Conservation (phyloP, 177 flowering plant species). For the Vitis hybrid region DNA sequence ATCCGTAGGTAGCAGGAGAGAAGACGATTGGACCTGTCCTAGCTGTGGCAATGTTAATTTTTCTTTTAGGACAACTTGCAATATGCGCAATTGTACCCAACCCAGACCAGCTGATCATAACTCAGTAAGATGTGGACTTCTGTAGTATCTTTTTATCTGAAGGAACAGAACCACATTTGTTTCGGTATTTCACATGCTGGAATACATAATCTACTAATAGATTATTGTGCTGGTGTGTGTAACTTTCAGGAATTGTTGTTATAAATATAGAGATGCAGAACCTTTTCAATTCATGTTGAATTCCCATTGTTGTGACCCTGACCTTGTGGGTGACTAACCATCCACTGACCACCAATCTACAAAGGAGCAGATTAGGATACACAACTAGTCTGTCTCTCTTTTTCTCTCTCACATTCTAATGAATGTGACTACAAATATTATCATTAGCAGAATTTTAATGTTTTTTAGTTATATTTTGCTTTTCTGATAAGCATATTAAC, state of each 20-base stretch:
- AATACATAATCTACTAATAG: no score
- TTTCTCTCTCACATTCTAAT: background rate
- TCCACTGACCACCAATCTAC: no score
- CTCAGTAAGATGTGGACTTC: constrained; percentile 41
- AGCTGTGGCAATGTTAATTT: constrained; percentile 99
- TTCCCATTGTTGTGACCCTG: no score
- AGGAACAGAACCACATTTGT: background rate
- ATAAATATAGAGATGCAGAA: no score
- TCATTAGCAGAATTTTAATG: no score
- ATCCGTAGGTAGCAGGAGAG: constrained; percentile 81
- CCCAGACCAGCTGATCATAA: constrained; percentile 93
- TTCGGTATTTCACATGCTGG: no score
- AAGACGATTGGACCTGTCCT: constrained; percentile 99
- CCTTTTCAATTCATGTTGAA: no score
- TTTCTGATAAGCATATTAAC: background rate
- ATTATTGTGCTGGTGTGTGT: no score
- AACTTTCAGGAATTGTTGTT: no score
- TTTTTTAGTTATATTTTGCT: background rate
- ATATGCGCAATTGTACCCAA: constrained; percentile 97
- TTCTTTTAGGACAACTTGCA: constrained; percentile 95
- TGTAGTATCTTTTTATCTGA: background rate
- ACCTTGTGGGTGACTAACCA: no score
- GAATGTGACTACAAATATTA: no score
- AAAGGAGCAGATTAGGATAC: background rate
- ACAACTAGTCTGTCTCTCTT: background rate